A percentile compares a stretch with the other conserved stretches of the same genome.
Conservation (phyloP, 768 basidiomycete species). For the Naganishia vaughanmartiniae region DNA sequence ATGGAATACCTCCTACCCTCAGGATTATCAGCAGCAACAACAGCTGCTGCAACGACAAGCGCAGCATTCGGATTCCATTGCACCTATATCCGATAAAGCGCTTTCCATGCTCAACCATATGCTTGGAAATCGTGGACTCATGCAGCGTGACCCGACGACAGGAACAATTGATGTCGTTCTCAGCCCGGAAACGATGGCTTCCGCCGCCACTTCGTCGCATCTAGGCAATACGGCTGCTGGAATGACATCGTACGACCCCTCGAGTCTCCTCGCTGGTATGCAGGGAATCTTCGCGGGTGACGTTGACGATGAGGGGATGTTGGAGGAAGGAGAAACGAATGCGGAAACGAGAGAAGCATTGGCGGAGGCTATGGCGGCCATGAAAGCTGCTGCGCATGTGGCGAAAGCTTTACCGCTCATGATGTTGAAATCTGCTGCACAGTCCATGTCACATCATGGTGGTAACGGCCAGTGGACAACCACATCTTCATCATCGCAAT, state of each 20-base stretch:
- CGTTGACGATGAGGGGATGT: background rate
- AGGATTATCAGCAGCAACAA: background rate
- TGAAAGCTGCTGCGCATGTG: constrained; percentile 20
- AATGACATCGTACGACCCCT: background rate
- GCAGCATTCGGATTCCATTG: background rate
- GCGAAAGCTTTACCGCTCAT: constrained; percentile 20
- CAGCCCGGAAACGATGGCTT: constrained; percentile 1
- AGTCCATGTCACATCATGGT: background rate
- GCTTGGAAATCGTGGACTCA: constrained; percentile 26
- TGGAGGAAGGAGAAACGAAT: background rate
- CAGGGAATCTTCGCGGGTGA: background rate
- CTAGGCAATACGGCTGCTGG: too few relatives aligned
- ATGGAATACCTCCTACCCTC: background rate
- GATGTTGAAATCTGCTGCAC: constrained; percentile 14
- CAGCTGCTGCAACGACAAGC: background rate
- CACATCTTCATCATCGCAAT: background rate
- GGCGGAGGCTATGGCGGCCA: constrained; percentile 21
- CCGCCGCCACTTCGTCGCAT: background rate
- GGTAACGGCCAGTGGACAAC: background rate
- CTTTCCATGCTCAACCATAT: constrained; percentile 32
- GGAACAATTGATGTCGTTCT: constrained; percentile 29
- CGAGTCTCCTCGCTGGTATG: background rate
- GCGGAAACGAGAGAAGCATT: constrained; percentile 16
- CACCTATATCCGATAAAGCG: constrained; percentile 30
- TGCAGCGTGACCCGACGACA: constrained; percentile 26